phyloP scores from a whole-genome alignment of 148 eudicot species.

The Camellia sinensis region DNA sequence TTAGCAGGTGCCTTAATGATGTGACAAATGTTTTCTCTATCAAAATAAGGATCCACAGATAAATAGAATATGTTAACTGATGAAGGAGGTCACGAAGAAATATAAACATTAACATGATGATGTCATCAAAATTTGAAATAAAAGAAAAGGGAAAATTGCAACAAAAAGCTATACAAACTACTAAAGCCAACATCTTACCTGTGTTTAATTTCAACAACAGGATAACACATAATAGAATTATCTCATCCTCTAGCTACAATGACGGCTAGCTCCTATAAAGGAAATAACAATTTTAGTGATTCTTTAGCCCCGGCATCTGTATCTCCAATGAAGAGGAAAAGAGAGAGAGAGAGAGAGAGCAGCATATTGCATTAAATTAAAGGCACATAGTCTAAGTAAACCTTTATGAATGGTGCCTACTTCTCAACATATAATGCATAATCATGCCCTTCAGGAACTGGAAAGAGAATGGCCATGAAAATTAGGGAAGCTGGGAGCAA shows the following conservation, averaged over 20 bases:
- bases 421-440: too few species aligned
- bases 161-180: neutral
- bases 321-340: neutral
- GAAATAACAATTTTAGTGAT: slow-evolving; percentile 7
- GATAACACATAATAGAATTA: slow-evolving; percentile 65
- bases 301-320: neutral
- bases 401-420: too few species aligned
- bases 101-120: neutral
- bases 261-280: slow-evolving; percentile 79
- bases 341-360: neutral
- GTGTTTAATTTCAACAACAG: slow-evolving; percentile 91
- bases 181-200: slow-evolving; percentile 42
- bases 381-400: too few species aligned
- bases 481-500: too few species aligned
- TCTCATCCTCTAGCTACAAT: slow-evolving; percentile 96
- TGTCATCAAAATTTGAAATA: neutral
- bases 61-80: neutral
- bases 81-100: neutral
- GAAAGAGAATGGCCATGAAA: too few species aligned
- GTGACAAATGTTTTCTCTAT: slow-evolving; percentile 5
- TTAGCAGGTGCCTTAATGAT: slow-evolving; percentile 71
- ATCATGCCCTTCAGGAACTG: too few species aligned
- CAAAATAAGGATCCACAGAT: neutral
- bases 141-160: neutral
- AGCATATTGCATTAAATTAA: too few species aligned